Conservation (phyloP, 257 asterid species). For the Verbascum thapsus region DNA sequence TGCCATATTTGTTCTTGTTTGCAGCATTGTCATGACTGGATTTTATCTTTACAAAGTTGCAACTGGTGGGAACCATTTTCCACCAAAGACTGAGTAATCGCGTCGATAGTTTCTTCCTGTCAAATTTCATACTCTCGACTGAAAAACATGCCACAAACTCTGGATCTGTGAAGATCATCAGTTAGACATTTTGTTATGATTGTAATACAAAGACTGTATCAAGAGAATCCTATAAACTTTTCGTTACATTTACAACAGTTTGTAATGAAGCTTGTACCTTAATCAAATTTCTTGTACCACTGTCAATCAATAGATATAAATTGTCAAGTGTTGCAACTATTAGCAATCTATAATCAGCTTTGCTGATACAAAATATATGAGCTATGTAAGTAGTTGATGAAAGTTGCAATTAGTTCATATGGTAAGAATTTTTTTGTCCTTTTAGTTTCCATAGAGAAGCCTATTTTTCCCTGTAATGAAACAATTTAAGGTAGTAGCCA, state of each 20-base stretch:
- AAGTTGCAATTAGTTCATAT: too few species aligned
- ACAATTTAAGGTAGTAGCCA: too few species aligned
- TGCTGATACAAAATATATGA: too few species aligned
- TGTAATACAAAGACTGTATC: neutral
- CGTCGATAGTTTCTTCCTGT: neutral
- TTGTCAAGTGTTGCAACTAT: too few species aligned
- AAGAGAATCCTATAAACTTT: neutral
- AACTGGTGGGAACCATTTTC: constrained; percentile 79
- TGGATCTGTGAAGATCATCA: neutral
- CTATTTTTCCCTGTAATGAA: too few species aligned
- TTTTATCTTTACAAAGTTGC: constrained; percentile 79
- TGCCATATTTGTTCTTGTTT: constrained; percentile 24
- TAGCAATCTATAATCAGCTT: too few species aligned
- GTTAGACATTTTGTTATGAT: neutral
- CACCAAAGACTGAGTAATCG: constrained; percentile 61
- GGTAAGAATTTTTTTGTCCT: too few species aligned
- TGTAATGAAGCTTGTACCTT: too few species aligned
- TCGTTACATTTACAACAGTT: neutral
- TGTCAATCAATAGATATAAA: neutral
- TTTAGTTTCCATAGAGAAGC: too few species aligned
- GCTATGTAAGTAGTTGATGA: too few species aligned
- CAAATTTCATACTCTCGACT: neutral
- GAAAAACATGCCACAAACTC: neutral
- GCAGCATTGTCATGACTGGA: constrained; percentile 72
- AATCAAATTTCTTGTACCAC: neutral